Base-by-base conservation (phyloP, 2,329 filamentous ascomycete genomes). In the Monosporascus sp. region DNA sequence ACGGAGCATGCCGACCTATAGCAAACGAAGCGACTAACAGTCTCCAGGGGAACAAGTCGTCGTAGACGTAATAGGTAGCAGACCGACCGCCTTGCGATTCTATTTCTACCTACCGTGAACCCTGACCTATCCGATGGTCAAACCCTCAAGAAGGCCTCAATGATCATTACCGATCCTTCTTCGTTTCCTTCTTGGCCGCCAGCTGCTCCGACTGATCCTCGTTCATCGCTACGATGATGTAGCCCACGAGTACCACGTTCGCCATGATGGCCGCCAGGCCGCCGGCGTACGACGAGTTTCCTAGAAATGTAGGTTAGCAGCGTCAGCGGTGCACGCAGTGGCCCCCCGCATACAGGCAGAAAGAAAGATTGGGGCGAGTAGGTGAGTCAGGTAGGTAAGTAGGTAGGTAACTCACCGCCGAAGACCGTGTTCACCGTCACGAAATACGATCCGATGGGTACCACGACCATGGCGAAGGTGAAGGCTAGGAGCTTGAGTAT, bases 381-480 rank as follows among this genome's bases (percentile, higher is more conserved):
- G 3, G 25, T 14, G 45, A 22, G 37, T 24, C 46, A 22, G 11
- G 18, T 37, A 11, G 20, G 35, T 9, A 25, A 25, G 37, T 47
- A 50, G 25, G n/a, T 51, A 41, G 20, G 9, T 24, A 45, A 65
- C 74, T 52, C 74, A 92, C 93, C 92, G 62, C 78, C 76, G 72
- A 96, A 97, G 27, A 97, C 63, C 1, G 77, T 80, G 65, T 92
- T 81, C 27, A 96, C 79, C 0, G 89, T 88, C 46, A 88, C 65
- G 69, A 95, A 99, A 72, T 97, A 99, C 43, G 88, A 90, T 41
- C 89, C 86, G 61, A 99, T 90, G 15, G 94, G 94, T 20, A 89
- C 72, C 17, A 88, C 81, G 55, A 97, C 81, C 93, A 99, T 97
- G 67, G 91, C 92, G 39, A 92, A 76, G 0, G 92, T 96, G 73